Conservation (phyloP, 2,329 filamentous ascomycete species). For the Fusarium irregulare region DNA sequence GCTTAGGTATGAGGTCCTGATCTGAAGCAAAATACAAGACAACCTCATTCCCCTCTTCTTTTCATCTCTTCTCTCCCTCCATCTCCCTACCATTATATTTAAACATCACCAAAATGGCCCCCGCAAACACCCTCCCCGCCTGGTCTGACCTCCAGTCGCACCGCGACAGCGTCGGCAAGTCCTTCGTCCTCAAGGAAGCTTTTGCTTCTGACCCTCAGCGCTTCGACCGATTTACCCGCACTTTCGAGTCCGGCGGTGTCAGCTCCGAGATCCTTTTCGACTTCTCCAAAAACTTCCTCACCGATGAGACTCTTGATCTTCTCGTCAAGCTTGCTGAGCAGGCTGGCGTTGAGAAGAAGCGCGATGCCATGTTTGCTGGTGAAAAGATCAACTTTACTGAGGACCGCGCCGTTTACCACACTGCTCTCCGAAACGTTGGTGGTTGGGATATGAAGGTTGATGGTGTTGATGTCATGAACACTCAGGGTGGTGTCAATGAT, state of each 20-base stretch:
- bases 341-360: conserved; percentile 89
- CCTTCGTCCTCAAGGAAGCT: conserved; percentile 91
- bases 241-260: conserved; percentile 82
- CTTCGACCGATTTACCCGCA: conserved; percentile 90
- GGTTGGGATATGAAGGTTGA: conserved; percentile 87
- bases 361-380: conserved; percentile 96
- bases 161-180: conserved; percentile 85
- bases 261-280: conserved; percentile 95
- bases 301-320: conserved; percentile 88
- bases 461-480: conserved; percentile 91
- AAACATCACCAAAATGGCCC: conserved; percentile 67
- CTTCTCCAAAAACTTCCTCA: conserved; percentile 99
- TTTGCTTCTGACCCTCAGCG: conserved; percentile 89
- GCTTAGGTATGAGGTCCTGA: conserved; percentile 8
- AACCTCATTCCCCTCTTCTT: conserved; percentile 36
- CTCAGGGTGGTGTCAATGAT: conserved; percentile 86
- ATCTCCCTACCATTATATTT: too few species aligned
- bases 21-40: conserved; percentile 22
- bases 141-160: conserved; percentile 94
- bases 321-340: conserved; percentile 92
- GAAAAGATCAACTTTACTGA: conserved; percentile 99
- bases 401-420: conserved; percentile 94
- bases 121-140: conserved; percentile 85
- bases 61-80: too few species aligned
- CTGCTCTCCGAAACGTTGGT: conserved; percentile 89